Base-by-base conservation (phyloP, 2,329 filamentous ascomycete genomes). In the Phaeosphaeria sp. region DNA sequence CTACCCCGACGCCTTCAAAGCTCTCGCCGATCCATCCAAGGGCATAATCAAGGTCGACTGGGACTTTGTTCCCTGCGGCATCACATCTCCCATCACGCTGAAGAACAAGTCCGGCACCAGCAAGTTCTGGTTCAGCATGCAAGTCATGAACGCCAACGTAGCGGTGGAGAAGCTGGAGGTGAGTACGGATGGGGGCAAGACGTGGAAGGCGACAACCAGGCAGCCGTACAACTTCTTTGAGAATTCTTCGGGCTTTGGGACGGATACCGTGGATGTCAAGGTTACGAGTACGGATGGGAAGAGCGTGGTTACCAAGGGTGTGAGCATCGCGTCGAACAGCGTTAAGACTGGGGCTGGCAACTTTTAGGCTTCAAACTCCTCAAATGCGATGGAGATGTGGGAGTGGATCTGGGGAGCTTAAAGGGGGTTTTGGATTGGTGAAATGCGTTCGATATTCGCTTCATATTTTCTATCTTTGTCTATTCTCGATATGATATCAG, bases 91-190 rank as follows among this genome's bases (percentile, higher is more conserved):
- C 1, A 72, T 87, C 10, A 64, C 78, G 46, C 77, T 87, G 22
- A 80, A 82, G 72, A 84, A 84, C 76, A 86, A 87, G 71, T 77
- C 79, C 21, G 82, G 82, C 22, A 80, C 81, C 3, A 83, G 81
- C 4, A 68, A 74, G 27, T 80, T 81, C 72, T 86, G 84, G 83
- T 86, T 87, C 77, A 81, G 80, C 48, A 87, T 87, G 81, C 88
- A 90, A 72, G 86, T 89, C 44, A 80, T 88, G 66, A 89, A 89
- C 74, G 77, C 84, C 66, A 88, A 87, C 71, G 79, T 84, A 58
- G 80, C 81, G 17, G 81, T 89, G 42, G 66, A 78, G 52, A 80
- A 77, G 61, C 79, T 90, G 22, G 86, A 89, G 64, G 86, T 89
- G 56, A 86, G 84, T 57, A 85, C 81, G 18, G 83, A 90, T 66